Percentiles rank a stretch among this genome's conserved stretches.
Evolutionary conservation across 2,329 filamentous ascomycete species (phyloP).

Genomic region (Talaromyces rugulosus): DNA sequence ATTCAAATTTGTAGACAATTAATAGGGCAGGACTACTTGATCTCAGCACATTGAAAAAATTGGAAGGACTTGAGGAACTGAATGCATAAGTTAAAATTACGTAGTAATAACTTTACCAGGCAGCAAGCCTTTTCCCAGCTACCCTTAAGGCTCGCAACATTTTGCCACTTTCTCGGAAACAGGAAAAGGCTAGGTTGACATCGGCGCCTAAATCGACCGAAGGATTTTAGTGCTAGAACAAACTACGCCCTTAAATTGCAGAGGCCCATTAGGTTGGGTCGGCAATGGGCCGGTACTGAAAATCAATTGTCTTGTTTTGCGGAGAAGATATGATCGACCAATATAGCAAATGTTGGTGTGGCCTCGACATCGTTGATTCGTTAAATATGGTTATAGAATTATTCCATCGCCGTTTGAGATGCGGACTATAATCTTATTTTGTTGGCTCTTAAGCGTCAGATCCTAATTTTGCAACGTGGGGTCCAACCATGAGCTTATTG

Average conservation of each 20-base stretch:
- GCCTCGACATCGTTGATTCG: too few species aligned
- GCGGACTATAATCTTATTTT: not conserved
- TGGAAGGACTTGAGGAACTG: too few species aligned
- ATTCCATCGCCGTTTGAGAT: not conserved
- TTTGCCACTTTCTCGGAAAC: not conserved
- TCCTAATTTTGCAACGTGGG: not conserved
- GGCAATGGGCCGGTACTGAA: not conserved
- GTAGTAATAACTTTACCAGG: not conserved
- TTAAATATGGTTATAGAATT: too few species aligned
- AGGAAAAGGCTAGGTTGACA: not conserved
- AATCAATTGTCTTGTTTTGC: too few species aligned
- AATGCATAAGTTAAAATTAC: not conserved
- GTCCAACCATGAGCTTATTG: not conserved
- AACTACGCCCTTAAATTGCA: not conserved
- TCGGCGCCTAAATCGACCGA: not conserved
- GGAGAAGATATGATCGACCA: too few species aligned
- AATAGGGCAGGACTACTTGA: not conserved
- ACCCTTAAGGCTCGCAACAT: too few species aligned
- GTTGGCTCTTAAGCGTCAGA: not conserved
- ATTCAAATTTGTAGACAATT: too few species aligned
- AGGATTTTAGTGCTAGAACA: not conserved
- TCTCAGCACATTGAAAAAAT: not conserved
- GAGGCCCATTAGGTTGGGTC: not conserved
- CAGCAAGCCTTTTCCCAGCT: too few species aligned
- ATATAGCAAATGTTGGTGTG: too few species aligned